Evolutionary conservation across 2,329 filamentous ascomycete genomes (phyloP), one percentile per base, ranked within the genome.

Genomic region (Gliomastix tumulicola): DNA sequence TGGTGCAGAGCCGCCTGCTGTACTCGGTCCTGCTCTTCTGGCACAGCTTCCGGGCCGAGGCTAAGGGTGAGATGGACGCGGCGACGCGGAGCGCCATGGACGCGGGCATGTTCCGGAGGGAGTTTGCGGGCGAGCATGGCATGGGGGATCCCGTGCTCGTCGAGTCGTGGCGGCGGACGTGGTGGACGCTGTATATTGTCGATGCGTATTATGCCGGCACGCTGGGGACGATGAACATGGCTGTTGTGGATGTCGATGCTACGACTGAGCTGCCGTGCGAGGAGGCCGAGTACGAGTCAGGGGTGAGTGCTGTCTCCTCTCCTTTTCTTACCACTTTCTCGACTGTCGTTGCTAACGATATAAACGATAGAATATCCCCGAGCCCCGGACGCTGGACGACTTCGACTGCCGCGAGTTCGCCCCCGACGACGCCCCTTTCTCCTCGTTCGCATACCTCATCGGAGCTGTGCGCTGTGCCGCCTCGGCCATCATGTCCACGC

Each of bases 391-490:
- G 2, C 57, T 82, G n/a, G 60, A 69, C 20, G 70, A 81, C 17
- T 83, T 81, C 44, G 75, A 82, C 39, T 66, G 66, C 13, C 66
- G 79, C 20, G 69, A 79, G 22, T 82, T 84, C 41, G 62, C 66
- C 2, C 63, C 72, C 12, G 69, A 76, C 9, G 60, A 67, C 7
- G 34, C 21, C 55, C 65, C 63, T 3, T 85, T 80, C 50, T 82
- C 79, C 0, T 84, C 80, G 1, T 82, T 75, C 47, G 70, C 75
- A 19, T 83, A 83, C 47, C 70, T 79, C 3, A 76, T 85, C 32
- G 80, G 84, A 40, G 76, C 79, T 0, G 64, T 77, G 7, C 68
- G 77, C 3, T 48, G 47, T 31, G 44, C 47, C 7, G 44, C 48
- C 0, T 35, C 40, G 15, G 50, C 48, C 2, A 56, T 63, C 30